These are phyloP conservation scores for Pseudozyma hubeiensis DNA, from an alignment of 1,284 basidiomycete genomes.

Conservation along the genomic window DNA sequence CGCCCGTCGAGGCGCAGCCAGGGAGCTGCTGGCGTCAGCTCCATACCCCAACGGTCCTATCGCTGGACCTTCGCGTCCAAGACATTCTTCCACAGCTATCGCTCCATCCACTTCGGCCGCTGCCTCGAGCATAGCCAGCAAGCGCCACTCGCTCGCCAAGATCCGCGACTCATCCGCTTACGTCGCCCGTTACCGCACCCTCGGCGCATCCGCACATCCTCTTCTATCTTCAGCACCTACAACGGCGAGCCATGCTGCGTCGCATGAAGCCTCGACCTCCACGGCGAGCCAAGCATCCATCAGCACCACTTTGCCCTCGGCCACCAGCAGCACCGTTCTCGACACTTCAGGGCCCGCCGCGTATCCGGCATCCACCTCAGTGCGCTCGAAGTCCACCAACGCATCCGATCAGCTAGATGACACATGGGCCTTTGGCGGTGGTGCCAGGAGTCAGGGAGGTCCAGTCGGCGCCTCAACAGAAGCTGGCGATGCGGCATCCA, in stretches of 20 bases:
- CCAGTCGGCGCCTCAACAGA: constrained; percentile 20
- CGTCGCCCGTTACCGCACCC: constrained; percentile 43
- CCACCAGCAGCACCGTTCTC: constrained; percentile 17
- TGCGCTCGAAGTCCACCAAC: constrained; percentile 25
- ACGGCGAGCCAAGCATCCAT: constrained; percentile 14
- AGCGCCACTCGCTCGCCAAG: constrained; percentile 33
- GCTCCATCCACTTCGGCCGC: constrained; percentile 12
- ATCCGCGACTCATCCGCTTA: constrained; percentile 46
- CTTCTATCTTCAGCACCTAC: constrained; percentile 31
- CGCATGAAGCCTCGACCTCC: constrained; percentile 3
- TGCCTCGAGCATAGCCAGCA: constrained; percentile 13
- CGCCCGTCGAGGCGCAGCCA: constrained; percentile 33
- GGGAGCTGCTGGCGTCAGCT: constrained; percentile 32
- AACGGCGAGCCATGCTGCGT: constrained; percentile 6
- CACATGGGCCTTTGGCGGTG: constrained; percentile 52
- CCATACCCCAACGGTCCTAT: constrained; percentile 6
- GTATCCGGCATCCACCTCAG: constrained; percentile 16
- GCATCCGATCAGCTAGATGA: constrained; percentile 43
- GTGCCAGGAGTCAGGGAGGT: constrained; percentile 49
- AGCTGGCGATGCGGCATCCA: background rate
- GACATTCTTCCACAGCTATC: constrained; percentile 39
- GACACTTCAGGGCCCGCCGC: constrained; percentile 23
- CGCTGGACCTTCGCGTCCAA: constrained; percentile 30
- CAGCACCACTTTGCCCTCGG: constrained; percentile 6
- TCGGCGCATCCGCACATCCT: constrained; percentile 33